Evolutionary conservation across 2,329 filamentous ascomycete genomes (phyloP), one percentile per base, ranked within the genome.

Genomic region (Lecanicillium sp.): DNA sequence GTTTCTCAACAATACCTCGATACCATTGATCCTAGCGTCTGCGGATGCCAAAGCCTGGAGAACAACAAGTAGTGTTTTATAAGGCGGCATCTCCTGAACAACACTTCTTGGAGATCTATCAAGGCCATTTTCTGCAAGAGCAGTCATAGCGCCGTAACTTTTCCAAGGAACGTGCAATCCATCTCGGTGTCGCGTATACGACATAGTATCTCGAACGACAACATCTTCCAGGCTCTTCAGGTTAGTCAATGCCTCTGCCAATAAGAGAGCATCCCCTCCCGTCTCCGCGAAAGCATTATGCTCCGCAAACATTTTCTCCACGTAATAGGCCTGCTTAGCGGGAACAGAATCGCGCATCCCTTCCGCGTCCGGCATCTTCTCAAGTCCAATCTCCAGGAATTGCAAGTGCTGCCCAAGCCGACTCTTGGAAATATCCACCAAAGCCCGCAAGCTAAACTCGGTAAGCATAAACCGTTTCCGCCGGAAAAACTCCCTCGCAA

Each of bases 391-490:
- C 38, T 57, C 50, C 15, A 75, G 54, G 12, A 49, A 47, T 5
- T 51, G 57, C 12, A 77, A 48, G 27, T 56, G 51, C 0, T 49
- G 43, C 0, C 59, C 58, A 13, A 76, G 45, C 0, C 62, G 60
- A 14, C 60, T 65, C 40, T 65, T 62, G n/a, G 72, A 67, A 27
- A 77, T 74, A 49, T 71, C 60, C 54, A 71, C 45, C 9, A 81
- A 60, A 0, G 69, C 62, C 37, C 71, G 64, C 9, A 82, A 58
- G 48, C 78, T 82, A 46, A 64, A 57, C 25, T 72, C 60, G 2
- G 69, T 70, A 38, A 81, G 51, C 71, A 80, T 78, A 56, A 83
- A 84, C 50, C 83, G 78, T 49, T 72, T 75, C 53, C 75, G 77
- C 36, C 61, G 64, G 57, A 85, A 84, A 62, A 80, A 84, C 45